phyloP scores from a whole-genome alignment of 1,139 yeast species.

The Taiozyma sp. region DNA sequence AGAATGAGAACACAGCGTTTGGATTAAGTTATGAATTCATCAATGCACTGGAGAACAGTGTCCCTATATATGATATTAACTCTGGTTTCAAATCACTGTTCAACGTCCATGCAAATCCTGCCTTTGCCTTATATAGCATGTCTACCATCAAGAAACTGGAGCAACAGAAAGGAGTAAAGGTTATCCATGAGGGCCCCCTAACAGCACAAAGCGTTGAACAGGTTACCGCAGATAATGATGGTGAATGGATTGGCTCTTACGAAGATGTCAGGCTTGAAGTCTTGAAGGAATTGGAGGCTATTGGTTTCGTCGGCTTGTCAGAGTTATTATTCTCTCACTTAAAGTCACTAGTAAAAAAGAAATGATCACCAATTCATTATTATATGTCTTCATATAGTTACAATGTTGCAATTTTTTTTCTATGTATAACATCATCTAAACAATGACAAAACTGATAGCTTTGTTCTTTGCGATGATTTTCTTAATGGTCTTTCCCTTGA shows the following conservation, averaged over 20 bases:
- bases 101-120: constrained; percentile 50
- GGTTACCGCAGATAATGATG: constrained; percentile 10
- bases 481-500: constrained; percentile 30
- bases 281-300: constrained; percentile 28
- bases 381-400: neutral
- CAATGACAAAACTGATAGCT: constrained; percentile 31
- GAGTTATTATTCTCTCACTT: constrained; percentile 43
- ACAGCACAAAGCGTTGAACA: constrained; percentile 21
- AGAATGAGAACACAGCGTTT: constrained; percentile 34
- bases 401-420: neutral
- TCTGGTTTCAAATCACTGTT: constrained; percentile 36
- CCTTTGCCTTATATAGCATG: constrained; percentile 44
- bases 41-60: constrained; percentile 31
- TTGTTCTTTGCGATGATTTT: constrained; percentile 36
- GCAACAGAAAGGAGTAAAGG: constrained; percentile 30
- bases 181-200: constrained; percentile 43
- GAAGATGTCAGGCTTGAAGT: constrained; percentile 38
- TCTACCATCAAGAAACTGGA: constrained; percentile 44
- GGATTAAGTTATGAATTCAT: constrained; percentile 31
- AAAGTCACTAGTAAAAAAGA: constrained; percentile 32
- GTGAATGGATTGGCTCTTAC: constrained; percentile 32
- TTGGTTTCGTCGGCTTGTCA: constrained; percentile 40
- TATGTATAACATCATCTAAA: constrained; percentile 1
- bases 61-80: constrained; percentile 33
- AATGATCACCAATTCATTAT: neutral